phyloP scores from a whole-genome alignment of 768 basidiomycete species.

The Filobasidium floriforme region DNA sequence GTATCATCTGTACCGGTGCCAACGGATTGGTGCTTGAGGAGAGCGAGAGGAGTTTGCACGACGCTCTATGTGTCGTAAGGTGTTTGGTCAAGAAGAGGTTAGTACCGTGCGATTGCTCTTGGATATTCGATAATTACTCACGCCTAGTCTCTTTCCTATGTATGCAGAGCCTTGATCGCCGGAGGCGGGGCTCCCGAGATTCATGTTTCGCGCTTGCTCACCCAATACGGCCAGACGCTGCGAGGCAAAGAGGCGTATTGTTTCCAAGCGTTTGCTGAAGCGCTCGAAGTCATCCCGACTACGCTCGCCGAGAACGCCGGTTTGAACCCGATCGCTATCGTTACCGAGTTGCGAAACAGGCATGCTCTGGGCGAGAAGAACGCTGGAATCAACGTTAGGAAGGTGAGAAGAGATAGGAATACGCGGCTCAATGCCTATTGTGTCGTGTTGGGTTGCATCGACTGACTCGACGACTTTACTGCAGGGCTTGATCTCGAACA shows the following conservation, averaged over 20 bases:
- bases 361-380: conserved; percentile 90
- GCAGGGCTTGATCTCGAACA: conserved; percentile 95
- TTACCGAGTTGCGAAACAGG: conserved; percentile 92
- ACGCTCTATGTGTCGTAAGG: conserved; percentile 95
- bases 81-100: conserved; percentile 98
- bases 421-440: background rate
- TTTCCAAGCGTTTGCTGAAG: conserved; percentile 96
- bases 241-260: conserved; percentile 99
- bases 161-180: conserved; percentile 71
- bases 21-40: conserved; percentile 93
- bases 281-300: conserved; percentile 93
- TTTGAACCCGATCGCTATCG: conserved; percentile 93
- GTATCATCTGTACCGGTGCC: conserved; percentile 86
- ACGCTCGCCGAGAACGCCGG: conserved; percentile 98
- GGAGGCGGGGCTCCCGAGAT: conserved; percentile 98
- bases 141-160: conserved; percentile 5
- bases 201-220: conserved; percentile 82
- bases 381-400: conserved; percentile 96
- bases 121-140: background rate
- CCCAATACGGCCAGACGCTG: conserved; percentile 82
- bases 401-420: conserved; percentile 52
- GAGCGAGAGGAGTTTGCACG: conserved; percentile 92
- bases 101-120: conserved; percentile 27
- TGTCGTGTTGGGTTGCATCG: background rate
- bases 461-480: background rate